Evolutionary conservation across 495 filamentous ascomycete genomes (phyloP).

Genomic region (Penicillium ochrochloron): DNA sequence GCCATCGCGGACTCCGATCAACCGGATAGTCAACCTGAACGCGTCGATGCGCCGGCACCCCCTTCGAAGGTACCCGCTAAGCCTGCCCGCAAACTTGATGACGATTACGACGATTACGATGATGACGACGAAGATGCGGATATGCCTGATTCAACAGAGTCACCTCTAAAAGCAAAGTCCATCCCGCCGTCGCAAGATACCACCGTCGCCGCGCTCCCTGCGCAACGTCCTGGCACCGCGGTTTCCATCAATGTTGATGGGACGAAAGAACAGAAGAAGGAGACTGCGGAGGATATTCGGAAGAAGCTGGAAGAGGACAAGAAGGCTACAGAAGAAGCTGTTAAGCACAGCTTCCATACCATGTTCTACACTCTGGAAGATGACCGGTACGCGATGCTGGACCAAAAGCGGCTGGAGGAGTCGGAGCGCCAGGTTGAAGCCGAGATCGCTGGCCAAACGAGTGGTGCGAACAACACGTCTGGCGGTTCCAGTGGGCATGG

Average conservation of each 20-base stretch:
- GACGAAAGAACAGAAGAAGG: slow-evolving; percentile 55
- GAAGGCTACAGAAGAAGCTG: slow-evolving; percentile 89
- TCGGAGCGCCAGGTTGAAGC: slow-evolving; percentile 94
- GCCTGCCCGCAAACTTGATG: slow-evolving; percentile 72
- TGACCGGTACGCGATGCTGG: slow-evolving; percentile 93
- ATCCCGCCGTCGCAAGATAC: slow-evolving; percentile 45
- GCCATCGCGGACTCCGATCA: slow-evolving; percentile 36
- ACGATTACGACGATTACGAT: slow-evolving; percentile 81
- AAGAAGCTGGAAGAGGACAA: slow-evolving; percentile 94
- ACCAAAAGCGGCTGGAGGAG: slow-evolving; percentile 96
- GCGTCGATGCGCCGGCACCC: slow-evolving; percentile 46
- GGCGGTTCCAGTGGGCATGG: slow-evolving; percentile 67
- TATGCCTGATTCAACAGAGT: slow-evolving; percentile 55
- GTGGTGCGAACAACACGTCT: slow-evolving; percentile 49
- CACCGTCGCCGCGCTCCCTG: slow-evolving; percentile 33
- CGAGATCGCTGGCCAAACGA: slow-evolving; percentile 77
- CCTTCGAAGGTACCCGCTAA: slow-evolving; percentile 57
- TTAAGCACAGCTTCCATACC: slow-evolving; percentile 85
- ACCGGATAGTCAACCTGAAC: slow-evolving; percentile 36
- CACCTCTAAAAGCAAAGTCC: slow-evolving; percentile 65
- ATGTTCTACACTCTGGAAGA: slow-evolving; percentile 94
- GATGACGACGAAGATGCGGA: slow-evolving; percentile 84
- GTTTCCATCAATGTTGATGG: slow-evolving; percentile 35
- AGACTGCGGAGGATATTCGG: slow-evolving; percentile 81
- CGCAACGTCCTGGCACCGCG: slow-evolving; percentile 37